Percentiles rank a stretch among this genome's conserved stretches.
These are phyloP conservation scores for Trichoderma guizhouense DNA, from an alignment of 2,329 filamentous ascomycete genomes.

Conservation along the genomic window DNA sequence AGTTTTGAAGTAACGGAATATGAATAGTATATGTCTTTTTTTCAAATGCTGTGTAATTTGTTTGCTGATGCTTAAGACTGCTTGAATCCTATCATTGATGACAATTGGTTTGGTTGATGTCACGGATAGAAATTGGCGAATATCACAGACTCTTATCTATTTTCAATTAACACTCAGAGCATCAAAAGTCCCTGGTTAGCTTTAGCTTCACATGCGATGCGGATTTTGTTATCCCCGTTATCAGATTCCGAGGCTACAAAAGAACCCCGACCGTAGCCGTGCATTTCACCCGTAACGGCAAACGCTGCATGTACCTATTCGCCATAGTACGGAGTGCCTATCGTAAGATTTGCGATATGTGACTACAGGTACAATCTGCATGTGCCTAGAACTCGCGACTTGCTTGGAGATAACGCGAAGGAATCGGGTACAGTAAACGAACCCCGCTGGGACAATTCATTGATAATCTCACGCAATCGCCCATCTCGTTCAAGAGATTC, in stretches of 20 bases:
- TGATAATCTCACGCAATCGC: not conserved
- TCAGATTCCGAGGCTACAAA: not conserved
- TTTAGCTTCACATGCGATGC: not conserved
- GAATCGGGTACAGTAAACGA: slow-evolving; percentile 10
- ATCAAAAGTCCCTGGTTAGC: not conserved
- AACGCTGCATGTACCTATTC: not conserved
- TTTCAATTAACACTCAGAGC: not conserved
- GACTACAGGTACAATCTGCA: not conserved
- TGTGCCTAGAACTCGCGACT: not conserved
- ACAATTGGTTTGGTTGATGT: not conserved
- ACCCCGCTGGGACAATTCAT: not conserved
- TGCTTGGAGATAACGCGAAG: not conserved
- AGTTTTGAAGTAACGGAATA: not conserved
- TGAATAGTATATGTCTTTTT: not conserved
- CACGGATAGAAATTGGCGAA: not conserved
- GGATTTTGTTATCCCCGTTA: not conserved
- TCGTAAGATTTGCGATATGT: not conserved
- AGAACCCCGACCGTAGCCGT: not conserved
- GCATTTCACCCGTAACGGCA: not conserved
- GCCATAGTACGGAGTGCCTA: no score
- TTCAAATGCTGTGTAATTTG: no score
- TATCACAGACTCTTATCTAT: not conserved
- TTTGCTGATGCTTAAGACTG: not conserved
- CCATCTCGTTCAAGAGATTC: not conserved
- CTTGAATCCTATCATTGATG: no score